Evolutionary conservation across 2,329 filamentous ascomycete species (phyloP).

Genomic region (Botrytis tulipae): DNA sequence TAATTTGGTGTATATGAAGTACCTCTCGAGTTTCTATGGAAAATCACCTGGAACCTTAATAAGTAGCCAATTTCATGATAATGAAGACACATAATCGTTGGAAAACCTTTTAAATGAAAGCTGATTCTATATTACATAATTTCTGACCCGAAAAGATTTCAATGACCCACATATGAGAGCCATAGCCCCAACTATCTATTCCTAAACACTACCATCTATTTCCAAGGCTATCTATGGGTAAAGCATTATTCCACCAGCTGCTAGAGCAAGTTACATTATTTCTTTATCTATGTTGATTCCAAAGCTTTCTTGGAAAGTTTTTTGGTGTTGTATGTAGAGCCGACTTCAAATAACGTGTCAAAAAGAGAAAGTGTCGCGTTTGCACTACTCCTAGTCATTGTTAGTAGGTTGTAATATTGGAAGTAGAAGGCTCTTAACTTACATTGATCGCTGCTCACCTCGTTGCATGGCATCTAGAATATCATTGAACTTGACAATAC

Average conservation of each 20-base stretch:
- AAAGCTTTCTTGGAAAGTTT: not conserved
- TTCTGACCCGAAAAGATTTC: not conserved
- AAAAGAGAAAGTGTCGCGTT: not conserved
- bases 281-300: not conserved
- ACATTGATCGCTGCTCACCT: not conserved
- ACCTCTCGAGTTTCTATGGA: not conserved
- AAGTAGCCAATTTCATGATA: not conserved
- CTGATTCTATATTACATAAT: not conserved
- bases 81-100: too few species aligned
- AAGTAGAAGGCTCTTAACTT: not conserved
- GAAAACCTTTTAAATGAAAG: too few species aligned
- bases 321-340: slow-evolving; percentile 18
- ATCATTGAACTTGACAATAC: slow-evolving; percentile 15
- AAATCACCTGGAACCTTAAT: not conserved
- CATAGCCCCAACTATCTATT: not conserved
- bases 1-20: not conserved
- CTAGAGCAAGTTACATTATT: not conserved
- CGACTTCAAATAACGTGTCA: slow-evolving; percentile 6
- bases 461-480: not conserved
- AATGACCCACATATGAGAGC: not conserved
- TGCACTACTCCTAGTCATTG: not conserved
- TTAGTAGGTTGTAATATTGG: not conserved
- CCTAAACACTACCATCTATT: not conserved
- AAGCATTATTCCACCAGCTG: not conserved
- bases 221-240: not conserved